Evolutionary conservation across 495 filamentous ascomycete genomes (phyloP).

Genomic region (Daldinia concentrica): DNA sequence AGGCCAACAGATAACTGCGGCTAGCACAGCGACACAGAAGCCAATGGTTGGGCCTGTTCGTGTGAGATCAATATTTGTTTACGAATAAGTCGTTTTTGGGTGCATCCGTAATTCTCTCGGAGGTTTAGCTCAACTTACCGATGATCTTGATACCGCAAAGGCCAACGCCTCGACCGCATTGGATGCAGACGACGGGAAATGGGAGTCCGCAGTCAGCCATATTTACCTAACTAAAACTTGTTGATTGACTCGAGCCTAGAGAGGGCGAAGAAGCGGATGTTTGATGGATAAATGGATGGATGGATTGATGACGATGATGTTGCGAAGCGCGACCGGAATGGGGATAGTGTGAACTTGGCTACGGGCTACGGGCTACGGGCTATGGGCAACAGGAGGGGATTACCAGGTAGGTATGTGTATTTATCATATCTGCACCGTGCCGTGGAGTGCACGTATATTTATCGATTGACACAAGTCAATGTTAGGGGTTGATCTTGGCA

Average conservation of each 20-base stretch:
- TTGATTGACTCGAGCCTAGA: constrained; percentile 26
- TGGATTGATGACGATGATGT: constrained; percentile 64
- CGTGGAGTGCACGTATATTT: neutral
- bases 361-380: neutral
- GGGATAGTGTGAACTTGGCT: constrained; percentile 22
- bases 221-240: neutral
- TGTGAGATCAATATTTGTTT: neutral
- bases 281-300: constrained; percentile 66
- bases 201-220: constrained; percentile 42
- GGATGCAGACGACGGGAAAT: constrained; percentile 42
- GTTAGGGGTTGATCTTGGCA: neutral
- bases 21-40: constrained; percentile 36
- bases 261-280: constrained; percentile 61
- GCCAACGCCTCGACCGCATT: constrained; percentile 40
- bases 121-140: constrained; percentile 18
- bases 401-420: neutral
- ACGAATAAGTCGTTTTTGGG: neutral
- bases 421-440: neutral
- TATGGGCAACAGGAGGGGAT: neutral
- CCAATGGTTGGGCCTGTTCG: constrained; percentile 37
- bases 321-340: constrained; percentile 64
- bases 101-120: neutral
- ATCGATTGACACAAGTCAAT: neutral
- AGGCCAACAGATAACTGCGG: constrained; percentile 38
- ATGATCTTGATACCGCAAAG: constrained; percentile 41